phyloP scores from a whole-genome alignment of 2,329 filamentous ascomycete species.

The Colletotrichum brevisporum region DNA sequence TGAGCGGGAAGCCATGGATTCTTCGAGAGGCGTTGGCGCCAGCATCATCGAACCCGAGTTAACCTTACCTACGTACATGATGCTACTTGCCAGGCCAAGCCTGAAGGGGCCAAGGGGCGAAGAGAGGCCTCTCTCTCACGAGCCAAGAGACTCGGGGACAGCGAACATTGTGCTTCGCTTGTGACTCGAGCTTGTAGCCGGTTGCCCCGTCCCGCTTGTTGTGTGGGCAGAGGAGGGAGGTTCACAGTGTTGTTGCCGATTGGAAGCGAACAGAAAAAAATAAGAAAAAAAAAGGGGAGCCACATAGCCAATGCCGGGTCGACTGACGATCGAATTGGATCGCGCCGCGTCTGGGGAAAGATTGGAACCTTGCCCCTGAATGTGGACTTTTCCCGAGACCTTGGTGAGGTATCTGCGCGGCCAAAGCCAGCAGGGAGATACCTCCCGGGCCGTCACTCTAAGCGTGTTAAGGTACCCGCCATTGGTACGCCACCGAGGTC shows the following conservation, averaged over 20 bases:
- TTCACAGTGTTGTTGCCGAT: no score
- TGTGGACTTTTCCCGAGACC: background rate
- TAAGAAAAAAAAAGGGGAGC: slow-evolving; percentile 22
- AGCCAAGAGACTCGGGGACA: background rate
- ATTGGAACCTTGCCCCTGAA: slow-evolving; percentile 30
- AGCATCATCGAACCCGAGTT: background rate
- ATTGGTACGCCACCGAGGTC: slow-evolving; percentile 5
- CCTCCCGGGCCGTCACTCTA: slow-evolving; percentile 9
- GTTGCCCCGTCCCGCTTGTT: slow-evolving; percentile 31
- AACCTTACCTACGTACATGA: background rate
- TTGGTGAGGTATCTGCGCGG: background rate
- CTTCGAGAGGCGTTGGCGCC: background rate
- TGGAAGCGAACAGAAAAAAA: slow-evolving; percentile 28
- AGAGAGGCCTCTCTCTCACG: background rate
- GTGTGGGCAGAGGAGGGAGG: slow-evolving; percentile 16
- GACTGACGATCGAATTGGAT: slow-evolving; percentile 39
- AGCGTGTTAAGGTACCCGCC: slow-evolving; percentile 9
- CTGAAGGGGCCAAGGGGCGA: background rate
- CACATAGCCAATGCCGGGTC: slow-evolving; percentile 9
- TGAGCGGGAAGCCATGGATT: slow-evolving; percentile 20
- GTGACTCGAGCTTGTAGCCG: slow-evolving; percentile 19
- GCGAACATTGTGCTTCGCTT: background rate
- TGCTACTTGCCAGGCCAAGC: slow-evolving; percentile 10
- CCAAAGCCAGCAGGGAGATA: slow-evolving; percentile 1
- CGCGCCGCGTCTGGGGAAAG: slow-evolving; percentile 39